Conservation (phyloP, 345 rosid genomes). For the Lagerstroemia speciosa region DNA sequence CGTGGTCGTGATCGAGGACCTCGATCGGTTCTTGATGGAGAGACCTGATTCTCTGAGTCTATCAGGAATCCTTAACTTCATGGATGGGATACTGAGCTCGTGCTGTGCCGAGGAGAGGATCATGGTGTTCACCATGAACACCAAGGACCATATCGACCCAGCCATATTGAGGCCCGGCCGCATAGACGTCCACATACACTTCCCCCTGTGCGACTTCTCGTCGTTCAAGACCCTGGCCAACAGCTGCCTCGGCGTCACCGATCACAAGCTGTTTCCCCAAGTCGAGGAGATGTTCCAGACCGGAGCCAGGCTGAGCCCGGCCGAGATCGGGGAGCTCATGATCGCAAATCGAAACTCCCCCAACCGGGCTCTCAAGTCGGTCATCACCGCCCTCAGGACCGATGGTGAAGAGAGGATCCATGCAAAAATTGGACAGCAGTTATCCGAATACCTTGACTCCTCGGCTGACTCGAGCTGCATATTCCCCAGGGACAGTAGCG, state of each 20-base stretch:
- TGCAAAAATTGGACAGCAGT: slow-evolving; percentile 9
- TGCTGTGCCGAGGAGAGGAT: slow-evolving; percentile 41
- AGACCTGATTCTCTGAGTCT: slow-evolving; percentile 19
- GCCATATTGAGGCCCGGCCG: slow-evolving; percentile 39
- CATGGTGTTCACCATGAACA: slow-evolving; percentile 36
- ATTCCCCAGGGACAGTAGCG: slow-evolving; percentile 7
- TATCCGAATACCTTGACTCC: background rate
- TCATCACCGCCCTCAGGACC: slow-evolving; percentile 29
- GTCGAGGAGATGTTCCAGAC: slow-evolving; percentile 36
- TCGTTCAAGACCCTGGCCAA: slow-evolving; percentile 33
- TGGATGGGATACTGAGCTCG: slow-evolving; percentile 40
- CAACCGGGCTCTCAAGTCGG: slow-evolving; percentile 34
- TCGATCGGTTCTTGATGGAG: slow-evolving; percentile 33
- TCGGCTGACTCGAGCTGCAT: slow-evolving; percentile 2
- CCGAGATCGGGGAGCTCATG: slow-evolving; percentile 46
- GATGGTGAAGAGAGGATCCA: slow-evolving; percentile 15
- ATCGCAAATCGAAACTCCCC: slow-evolving; percentile 40
- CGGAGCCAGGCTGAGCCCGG: slow-evolving; percentile 42
- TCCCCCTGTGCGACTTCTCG: slow-evolving; percentile 34
- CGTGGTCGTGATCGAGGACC: slow-evolving; percentile 37
- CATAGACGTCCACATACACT: slow-evolving; percentile 40
- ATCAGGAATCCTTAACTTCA: slow-evolving; percentile 35
- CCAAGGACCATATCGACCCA: slow-evolving; percentile 32
- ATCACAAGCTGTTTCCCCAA: slow-evolving; percentile 41
- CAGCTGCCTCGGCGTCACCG: slow-evolving; percentile 35